These are phyloP conservation scores for Hypoxylon sp. DNA, from an alignment of 2,329 filamentous ascomycete genomes.

Conservation along the genomic window DNA sequence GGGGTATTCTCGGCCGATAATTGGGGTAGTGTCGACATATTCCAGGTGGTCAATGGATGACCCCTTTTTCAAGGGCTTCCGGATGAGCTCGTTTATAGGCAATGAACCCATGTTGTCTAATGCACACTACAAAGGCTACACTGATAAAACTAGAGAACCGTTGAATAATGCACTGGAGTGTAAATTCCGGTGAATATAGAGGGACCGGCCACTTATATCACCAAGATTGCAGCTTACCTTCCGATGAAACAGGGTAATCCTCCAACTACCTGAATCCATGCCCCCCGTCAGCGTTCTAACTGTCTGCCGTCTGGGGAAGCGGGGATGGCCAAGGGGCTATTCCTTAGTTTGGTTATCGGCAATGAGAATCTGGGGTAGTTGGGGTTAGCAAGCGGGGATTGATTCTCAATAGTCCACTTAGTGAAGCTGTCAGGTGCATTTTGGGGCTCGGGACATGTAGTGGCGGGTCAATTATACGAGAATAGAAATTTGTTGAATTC, in stretches of 20 bases:
- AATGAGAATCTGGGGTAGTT: conserved; percentile 32
- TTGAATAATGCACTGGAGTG: background rate
- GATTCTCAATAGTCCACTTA: background rate
- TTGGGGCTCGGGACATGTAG: conserved; percentile 13
- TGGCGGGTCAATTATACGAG: conserved; percentile 1
- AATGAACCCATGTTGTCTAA: conserved; percentile 27
- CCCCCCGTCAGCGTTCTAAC: background rate
- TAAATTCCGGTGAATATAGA: conserved; percentile 16
- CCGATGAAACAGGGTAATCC: conserved; percentile 12
- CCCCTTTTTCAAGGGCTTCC: conserved; percentile 48
- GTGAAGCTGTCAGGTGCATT: conserved; percentile 4
- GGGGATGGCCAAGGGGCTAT: conserved; percentile 32
- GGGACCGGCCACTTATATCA: conserved; percentile 30
- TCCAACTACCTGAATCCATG: conserved; percentile 23
- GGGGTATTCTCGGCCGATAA: conserved; percentile 55
- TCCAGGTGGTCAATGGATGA: conserved; percentile 53
- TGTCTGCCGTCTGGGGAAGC: conserved; percentile 32
- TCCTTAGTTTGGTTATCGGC: conserved; percentile 26
- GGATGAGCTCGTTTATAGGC: conserved; percentile 35
- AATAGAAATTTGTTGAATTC: background rate
- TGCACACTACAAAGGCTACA: background rate
- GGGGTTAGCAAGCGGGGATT: conserved; percentile 35
- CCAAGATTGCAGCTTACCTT: conserved; percentile 24
- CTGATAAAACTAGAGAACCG: background rate
- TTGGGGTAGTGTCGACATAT: conserved; percentile 54